Conservation (phyloP, 176 grass and related monocot species). For the Thinopyrum elongatum region DNA sequence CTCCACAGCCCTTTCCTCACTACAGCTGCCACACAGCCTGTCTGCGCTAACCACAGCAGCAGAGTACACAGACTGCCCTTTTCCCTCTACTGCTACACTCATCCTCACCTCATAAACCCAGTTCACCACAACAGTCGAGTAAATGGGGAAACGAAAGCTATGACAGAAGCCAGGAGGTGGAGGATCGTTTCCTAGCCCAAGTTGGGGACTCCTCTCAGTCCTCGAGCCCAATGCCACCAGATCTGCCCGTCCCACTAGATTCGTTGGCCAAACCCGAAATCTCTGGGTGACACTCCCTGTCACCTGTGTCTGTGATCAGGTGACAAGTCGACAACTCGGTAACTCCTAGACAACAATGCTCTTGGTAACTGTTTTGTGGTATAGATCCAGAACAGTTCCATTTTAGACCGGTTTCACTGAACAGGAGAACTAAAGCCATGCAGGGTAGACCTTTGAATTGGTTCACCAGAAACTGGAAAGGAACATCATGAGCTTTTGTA, state of each 20-base stretch:
- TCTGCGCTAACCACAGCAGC: not conserved
- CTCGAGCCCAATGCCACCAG: not conserved
- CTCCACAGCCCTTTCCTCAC: not conserved
- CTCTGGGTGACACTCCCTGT: too few species aligned
- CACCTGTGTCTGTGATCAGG: too few species aligned
- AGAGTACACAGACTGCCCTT: not conserved
- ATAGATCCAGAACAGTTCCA: not conserved
- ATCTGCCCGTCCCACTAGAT: not conserved
- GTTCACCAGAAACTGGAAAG: not conserved
- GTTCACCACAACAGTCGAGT: not conserved
- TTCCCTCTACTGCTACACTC: not conserved
- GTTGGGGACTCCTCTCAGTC: not conserved
- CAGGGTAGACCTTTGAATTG: not conserved
- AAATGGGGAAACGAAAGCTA: not conserved
- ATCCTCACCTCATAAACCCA: not conserved
- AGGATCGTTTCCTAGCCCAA: not conserved
- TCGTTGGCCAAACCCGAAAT: too few species aligned
- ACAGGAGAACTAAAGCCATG: not conserved
- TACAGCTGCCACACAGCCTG: not conserved
- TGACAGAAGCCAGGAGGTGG: not conserved
- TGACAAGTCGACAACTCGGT: too few species aligned
- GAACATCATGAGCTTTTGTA: not conserved
- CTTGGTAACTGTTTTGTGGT: too few species aligned
- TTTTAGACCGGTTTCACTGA: constrained; percentile 15
- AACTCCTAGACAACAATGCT: too few species aligned